phyloP scores from a whole-genome alignment of 805 yeast genomes.

The Kuraishia borneana region DNA sequence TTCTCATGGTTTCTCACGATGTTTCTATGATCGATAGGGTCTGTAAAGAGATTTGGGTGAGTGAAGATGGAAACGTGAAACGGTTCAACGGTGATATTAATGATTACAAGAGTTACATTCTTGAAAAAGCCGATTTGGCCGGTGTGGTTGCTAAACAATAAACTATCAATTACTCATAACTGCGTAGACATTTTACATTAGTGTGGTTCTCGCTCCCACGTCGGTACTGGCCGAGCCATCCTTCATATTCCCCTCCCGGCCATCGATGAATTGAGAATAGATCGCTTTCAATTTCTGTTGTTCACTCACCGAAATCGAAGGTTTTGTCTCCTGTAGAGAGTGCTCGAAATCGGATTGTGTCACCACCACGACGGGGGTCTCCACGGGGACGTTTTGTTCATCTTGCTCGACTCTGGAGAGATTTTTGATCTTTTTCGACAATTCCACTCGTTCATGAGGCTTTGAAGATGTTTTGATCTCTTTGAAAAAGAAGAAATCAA shows the following conservation, averaged over 20 bases:
- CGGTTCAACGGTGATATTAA: conserved; percentile 75
- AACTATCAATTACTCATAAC: background rate
- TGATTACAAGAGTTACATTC: conserved; percentile 83
- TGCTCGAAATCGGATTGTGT: conserved; percentile 41
- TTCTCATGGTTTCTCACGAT: conserved; percentile 96
- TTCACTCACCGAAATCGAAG: conserved; percentile 79
- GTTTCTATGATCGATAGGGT: conserved; percentile 82
- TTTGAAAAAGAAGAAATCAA: conserved; percentile 12
- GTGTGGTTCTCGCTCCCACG: conserved; percentile 75
- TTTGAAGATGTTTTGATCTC: conserved; percentile 3
- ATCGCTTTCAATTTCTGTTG: conserved; percentile 47
- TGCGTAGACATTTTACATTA: conserved; percentile 47
- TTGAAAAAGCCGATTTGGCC: conserved; percentile 61
- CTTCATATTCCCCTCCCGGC: conserved; percentile 80
- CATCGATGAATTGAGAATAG: conserved; percentile 58
- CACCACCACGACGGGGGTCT: conserved; percentile 27
- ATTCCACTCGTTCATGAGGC: conserved; percentile 4
- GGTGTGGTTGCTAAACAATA: conserved; percentile 91
- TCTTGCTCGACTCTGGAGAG: too few relatives aligned
- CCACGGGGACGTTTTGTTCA: conserved; percentile 4
- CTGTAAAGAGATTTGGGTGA: conserved; percentile 92
- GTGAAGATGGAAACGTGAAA: conserved; percentile 74
- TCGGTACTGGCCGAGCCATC: conserved; percentile 71
- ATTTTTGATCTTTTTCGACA: conserved; percentile 11
- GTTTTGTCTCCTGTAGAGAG: conserved; percentile 68